Evolutionary conservation across 202 grass and related monocot species (phyloP), one percentile per base, ranked within the genome.

Genomic region (Elaeis oleifera): DNA sequence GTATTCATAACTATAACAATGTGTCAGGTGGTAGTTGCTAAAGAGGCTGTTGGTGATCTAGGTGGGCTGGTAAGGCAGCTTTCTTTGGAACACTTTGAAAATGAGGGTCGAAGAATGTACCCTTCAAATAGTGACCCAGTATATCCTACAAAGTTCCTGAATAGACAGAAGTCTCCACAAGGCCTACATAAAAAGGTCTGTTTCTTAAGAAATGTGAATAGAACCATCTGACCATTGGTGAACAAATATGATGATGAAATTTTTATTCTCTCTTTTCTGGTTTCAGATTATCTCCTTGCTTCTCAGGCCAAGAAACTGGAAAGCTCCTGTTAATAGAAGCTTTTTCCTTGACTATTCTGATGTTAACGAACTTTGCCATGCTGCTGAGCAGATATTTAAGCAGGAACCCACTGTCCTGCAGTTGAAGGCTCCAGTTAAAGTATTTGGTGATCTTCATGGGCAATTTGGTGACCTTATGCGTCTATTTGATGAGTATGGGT

Each of bases 401-500:
- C 88, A 97, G 73, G 94, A 97, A 65, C 79, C 94, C 55, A 92
- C 84, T 67, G 94, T 92, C 59, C 80, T 97, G 74, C 94, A 97
- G 80, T 69, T 97, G 54, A 97, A 97, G 80, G 94, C 94, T 54
- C 94, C 94, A 23, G 60, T 92, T 57, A 97, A 97, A 86, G 85
- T 92, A 59, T 97, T 97, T 84, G 94, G 94, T 66, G 94, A 97
- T 78, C 87, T 97, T 70, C 94, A 97, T 72, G 94, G 94, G 7
- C 94, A 97, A 57, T 97, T 97, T 92, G 94, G 94, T 20, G 94
- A 97, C 65, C 78, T 97, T 56, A 97, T 97, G 88, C 81, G 94
- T 61, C 76, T 97, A 48, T 97, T 97, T 63, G 94, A 97, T 84
- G 94, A 92, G 76, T 97, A 97, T 56, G 94, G 94, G 50, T 97